Conservation (phyloP, 495 filamentous ascomycete species). For the Echria macrotheca region DNA sequence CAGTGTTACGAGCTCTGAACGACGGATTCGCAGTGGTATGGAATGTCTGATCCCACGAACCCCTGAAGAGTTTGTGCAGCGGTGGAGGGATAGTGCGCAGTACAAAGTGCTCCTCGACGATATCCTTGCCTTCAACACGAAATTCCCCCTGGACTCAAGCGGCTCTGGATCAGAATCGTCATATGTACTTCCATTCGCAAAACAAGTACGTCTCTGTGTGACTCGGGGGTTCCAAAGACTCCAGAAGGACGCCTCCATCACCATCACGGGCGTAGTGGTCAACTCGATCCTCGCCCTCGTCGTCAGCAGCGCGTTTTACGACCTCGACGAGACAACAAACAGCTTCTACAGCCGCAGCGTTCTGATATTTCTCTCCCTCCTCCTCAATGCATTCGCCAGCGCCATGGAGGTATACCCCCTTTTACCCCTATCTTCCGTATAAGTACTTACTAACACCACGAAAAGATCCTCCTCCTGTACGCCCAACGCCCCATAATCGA, state of each 20-base stretch:
- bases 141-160: conserved; percentile 34
- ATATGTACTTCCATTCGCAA: conserved; percentile 51
- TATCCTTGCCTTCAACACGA: conserved; percentile 52
- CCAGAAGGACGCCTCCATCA: conserved; percentile 50
- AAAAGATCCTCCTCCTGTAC: conserved; percentile 51
- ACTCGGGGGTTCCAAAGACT: conserved; percentile 53
- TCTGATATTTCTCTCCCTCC: conserved; percentile 63
- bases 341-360: conserved; percentile 56
- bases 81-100: conserved; percentile 33
- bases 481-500: conserved; percentile 72
- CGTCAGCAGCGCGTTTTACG: conserved; percentile 63
- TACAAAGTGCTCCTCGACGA: conserved; percentile 49
- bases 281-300: conserved; percentile 59
- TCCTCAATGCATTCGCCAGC: conserved; percentile 46
- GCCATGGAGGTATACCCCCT: conserved; percentile 55
- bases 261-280: conserved; percentile 51
- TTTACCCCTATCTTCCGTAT: background rate
- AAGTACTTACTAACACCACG: background rate
- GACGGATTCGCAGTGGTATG: conserved; percentile 55
- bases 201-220: conserved; percentile 55
- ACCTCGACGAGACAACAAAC: conserved; percentile 45
- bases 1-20: conserved; percentile 64
- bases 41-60: conserved; percentile 55
- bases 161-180: conserved; percentile 36
- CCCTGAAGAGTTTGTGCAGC: conserved; percentile 55